These are phyloP conservation scores for Aspergillus leporis DNA, from an alignment of 495 filamentous ascomycete species.

Conservation along the genomic window DNA sequence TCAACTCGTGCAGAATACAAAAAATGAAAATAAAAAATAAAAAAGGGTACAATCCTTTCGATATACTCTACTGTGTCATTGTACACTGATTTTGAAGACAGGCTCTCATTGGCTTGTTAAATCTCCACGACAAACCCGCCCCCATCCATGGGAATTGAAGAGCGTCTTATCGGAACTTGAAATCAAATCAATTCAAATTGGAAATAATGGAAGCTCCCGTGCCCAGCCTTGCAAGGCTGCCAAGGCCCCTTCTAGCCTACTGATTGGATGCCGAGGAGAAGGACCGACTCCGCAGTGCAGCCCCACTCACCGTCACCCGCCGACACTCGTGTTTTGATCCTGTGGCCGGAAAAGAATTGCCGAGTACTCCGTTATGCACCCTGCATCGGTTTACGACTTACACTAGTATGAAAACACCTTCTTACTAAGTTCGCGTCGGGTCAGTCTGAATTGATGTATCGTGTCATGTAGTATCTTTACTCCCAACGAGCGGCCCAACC, in stretches of 20 bases:
- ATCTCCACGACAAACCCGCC: no score
- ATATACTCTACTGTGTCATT: no score
- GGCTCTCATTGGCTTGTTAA: no score
- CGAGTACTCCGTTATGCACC: background rate
- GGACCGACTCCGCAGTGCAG: background rate
- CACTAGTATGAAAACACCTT: background rate
- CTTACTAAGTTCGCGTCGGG: background rate
- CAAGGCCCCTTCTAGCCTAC: background rate
- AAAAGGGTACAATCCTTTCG: no score
- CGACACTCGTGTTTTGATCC: background rate
- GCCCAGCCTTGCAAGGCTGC: conserved; percentile 29
- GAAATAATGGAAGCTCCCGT: background rate
- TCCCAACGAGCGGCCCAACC: conserved; percentile 1
- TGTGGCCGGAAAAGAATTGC: conserved; percentile 2
- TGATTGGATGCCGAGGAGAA: background rate
- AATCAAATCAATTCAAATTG: no score
- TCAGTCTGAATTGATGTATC: background rate
- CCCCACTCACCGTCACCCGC: background rate
- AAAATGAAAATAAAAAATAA: no score
- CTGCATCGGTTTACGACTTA: background rate
- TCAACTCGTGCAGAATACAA: no score
- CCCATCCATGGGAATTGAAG: no score
- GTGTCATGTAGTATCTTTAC: background rate
- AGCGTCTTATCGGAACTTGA: no score
- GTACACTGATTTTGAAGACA: no score